Evolutionary conservation across 345 rosid genomes (phyloP).

Genomic region (Murraya koenigii): DNA sequence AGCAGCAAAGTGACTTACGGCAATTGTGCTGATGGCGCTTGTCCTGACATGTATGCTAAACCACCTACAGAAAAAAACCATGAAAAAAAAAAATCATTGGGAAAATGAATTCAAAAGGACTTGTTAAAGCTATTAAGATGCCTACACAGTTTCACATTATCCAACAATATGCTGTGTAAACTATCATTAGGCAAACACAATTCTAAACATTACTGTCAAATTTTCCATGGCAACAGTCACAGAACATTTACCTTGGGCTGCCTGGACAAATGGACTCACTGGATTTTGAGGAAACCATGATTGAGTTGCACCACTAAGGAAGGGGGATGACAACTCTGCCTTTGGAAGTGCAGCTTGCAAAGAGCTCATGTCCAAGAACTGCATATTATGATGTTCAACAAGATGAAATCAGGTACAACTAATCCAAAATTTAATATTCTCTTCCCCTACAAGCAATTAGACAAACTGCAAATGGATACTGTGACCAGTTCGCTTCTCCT

Average conservation of each 20-base stretch:
- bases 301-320: conserved; percentile 46
- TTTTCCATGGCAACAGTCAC: neutral
- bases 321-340: conserved; percentile 42
- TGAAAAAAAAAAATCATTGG: conserved; percentile 12
- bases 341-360: conserved; percentile 69
- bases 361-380: conserved; percentile 86
- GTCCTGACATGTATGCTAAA: conserved; percentile 59
- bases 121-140: neutral
- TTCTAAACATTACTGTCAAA: neutral
- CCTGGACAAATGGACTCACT: conserved; percentile 36
- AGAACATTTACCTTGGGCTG: conserved; percentile 52
- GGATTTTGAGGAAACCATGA: conserved; percentile 72
- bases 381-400: conserved; percentile 25
- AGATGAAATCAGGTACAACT: conserved; percentile 5
- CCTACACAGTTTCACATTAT: neutral
- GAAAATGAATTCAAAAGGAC: neutral
- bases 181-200: conserved; percentile 7
- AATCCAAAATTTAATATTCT: neutral
- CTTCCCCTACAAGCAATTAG: neutral
- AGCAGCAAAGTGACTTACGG: conserved; percentile 47
- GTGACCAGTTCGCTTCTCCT: neutral
- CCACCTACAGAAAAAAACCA: conserved; percentile 50
- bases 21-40: conserved; percentile 57
- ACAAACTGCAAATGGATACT: neutral
- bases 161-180: conserved; percentile 11